phyloP scores from a whole-genome alignment of 768 basidiomycete species.

The Auriculariales sp. region DNA sequence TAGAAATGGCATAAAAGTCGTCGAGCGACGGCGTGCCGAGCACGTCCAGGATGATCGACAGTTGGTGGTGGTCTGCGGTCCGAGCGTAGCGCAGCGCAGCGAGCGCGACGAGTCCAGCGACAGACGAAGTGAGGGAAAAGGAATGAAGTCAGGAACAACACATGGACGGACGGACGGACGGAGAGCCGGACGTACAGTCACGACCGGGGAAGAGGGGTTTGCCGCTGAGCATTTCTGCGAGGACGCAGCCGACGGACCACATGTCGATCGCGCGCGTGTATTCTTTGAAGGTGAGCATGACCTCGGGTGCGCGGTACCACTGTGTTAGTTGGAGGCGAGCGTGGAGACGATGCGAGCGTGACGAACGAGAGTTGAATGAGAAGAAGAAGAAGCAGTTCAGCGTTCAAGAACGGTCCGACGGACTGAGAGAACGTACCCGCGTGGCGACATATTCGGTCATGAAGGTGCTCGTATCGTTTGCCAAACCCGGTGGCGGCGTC shows the following conservation, averaged over 20 bases:
- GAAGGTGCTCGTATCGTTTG: slow-evolving; percentile 63
- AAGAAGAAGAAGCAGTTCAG: slow-evolving; percentile 5
- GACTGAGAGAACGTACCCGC: slow-evolving; percentile 66
- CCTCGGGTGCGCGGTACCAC: slow-evolving; percentile 96
- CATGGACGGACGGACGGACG: too few relatives aligned
- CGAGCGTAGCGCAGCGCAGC: too few relatives aligned
- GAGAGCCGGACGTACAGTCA: slow-evolving; percentile 59
- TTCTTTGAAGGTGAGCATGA: slow-evolving; percentile 96
- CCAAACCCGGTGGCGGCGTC: slow-evolving; percentile 56
- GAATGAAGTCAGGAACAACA: too few relatives aligned
- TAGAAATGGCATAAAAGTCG: slow-evolving; percentile 88
- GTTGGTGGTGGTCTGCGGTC: slow-evolving; percentile 79
- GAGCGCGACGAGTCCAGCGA: too few relatives aligned
- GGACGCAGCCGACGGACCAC: slow-evolving; percentile 70
- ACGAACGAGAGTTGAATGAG: background rate
- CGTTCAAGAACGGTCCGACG: slow-evolving; percentile 32
- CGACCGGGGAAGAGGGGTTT: slow-evolving; percentile 90
- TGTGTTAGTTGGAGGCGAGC: slow-evolving; percentile 23
- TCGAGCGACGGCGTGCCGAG: slow-evolving; percentile 83
- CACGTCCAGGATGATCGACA: slow-evolving; percentile 86
- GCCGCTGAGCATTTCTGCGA: slow-evolving; percentile 85
- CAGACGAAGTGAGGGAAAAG: too few relatives aligned
- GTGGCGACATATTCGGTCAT: slow-evolving; percentile 54
- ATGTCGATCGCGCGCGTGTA: slow-evolving; percentile 81
- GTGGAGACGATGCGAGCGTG: background rate